These are phyloP conservation scores for Uronychia binucleata DNA, from an alignment of 73 alveolate genomes.

Conservation along the genomic window DNA sequence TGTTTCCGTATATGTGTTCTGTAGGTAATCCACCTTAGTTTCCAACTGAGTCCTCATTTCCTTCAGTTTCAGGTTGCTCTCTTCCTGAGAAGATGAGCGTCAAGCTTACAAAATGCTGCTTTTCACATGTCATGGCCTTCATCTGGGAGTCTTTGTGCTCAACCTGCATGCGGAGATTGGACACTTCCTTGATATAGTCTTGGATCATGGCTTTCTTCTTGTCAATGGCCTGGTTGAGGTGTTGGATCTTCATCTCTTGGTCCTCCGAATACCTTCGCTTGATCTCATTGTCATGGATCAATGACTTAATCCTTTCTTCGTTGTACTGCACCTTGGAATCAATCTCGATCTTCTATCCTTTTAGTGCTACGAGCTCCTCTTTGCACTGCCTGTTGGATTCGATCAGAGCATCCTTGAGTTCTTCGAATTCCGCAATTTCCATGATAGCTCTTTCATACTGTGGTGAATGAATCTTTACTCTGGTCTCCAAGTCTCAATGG, in stretches of 20 bases:
- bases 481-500: slow-evolving; percentile 58
- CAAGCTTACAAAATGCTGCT: neutral
- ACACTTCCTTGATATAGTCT: neutral
- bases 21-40: slow-evolving; percentile 17
- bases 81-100: neutral
- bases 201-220: neutral
- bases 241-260: neutral
- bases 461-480: neutral
- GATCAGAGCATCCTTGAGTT: slow-evolving; percentile 16
- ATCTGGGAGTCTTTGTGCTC: neutral
- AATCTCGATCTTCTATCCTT: slow-evolving; percentile 47
- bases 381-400: slow-evolving; percentile 6
- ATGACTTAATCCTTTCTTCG: slow-evolving; percentile 41
- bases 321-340: slow-evolving; percentile 40
- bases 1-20: neutral
- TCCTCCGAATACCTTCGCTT: neutral
- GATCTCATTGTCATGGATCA: slow-evolving; percentile 46
- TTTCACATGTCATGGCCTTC: neutral
- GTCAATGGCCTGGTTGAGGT: neutral
- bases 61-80: neutral
- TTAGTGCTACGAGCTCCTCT: slow-evolving; percentile 44
- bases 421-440: slow-evolving; percentile 39
- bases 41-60: neutral
- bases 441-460: slow-evolving; percentile 57
- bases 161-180: neutral